phyloP scores from a whole-genome alignment of 2,329 filamentous ascomycete genomes.

The Chaetomium globosum region DNA sequence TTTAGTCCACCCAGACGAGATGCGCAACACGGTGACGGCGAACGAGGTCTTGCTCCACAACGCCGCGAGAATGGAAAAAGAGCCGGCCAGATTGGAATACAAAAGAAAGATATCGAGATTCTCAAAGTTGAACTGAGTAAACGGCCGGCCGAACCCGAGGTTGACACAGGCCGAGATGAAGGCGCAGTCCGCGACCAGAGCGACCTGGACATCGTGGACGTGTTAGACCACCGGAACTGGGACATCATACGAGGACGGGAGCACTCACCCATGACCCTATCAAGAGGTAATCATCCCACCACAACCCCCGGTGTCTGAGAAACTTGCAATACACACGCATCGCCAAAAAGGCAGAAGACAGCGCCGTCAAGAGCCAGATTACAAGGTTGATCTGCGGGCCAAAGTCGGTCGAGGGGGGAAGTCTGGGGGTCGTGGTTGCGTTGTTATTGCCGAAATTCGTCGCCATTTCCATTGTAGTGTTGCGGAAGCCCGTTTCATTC shows the following conservation, averaged over 20 bases:
- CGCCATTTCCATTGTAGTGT: slow-evolving; percentile 5
- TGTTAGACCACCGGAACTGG: neutral
- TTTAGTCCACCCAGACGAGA: slow-evolving; percentile 37
- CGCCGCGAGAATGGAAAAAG: slow-evolving; percentile 42
- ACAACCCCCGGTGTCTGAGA: slow-evolving; percentile 35
- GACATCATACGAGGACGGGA: neutral
- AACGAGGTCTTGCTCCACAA: slow-evolving; percentile 44
- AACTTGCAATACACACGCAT: slow-evolving; percentile 40
- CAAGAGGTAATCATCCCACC: slow-evolving; percentile 40
- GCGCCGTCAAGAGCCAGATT: slow-evolving; percentile 31
- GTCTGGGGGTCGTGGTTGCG: neutral
- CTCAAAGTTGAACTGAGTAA: slow-evolving; percentile 33
- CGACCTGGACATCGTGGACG: slow-evolving; percentile 22
- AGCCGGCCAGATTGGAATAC: slow-evolving; percentile 34
- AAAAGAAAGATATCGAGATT: slow-evolving; percentile 32
- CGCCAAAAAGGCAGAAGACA: slow-evolving; percentile 34
- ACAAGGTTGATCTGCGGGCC: slow-evolving; percentile 32
- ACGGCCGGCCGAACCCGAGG: slow-evolving; percentile 35
- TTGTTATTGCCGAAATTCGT: neutral
- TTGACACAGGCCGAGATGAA: slow-evolving; percentile 33
- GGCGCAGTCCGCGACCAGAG: slow-evolving; percentile 24
- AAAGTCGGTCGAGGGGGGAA: slow-evolving; percentile 27
- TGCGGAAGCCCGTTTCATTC: neutral
- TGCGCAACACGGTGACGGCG: slow-evolving; percentile 41
- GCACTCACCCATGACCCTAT: slow-evolving; percentile 37